Evolutionary conservation across 257 asterid genomes (phyloP).

Genomic region (Solanum bulbocastanum): DNA sequence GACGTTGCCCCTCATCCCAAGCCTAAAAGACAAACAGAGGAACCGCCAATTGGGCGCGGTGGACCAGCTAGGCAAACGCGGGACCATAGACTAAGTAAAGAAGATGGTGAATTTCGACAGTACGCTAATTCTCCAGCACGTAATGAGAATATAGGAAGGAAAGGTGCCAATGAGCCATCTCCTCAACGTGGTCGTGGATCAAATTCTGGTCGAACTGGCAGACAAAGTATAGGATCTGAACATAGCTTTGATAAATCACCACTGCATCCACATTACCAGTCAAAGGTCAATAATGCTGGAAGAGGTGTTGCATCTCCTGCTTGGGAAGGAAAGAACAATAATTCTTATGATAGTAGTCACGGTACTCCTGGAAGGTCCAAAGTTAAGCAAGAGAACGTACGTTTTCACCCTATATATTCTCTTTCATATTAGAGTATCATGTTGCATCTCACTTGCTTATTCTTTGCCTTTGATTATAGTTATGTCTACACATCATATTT

Average conservation of each 20-base stretch:
- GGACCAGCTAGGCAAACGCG: conserved; percentile 24
- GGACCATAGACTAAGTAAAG: conserved; percentile 23
- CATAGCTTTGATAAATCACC: conserved; percentile 64
- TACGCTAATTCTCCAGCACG: conserved; percentile 28
- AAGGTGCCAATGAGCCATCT: conserved; percentile 20
- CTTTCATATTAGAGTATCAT: not conserved
- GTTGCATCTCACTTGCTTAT: not conserved
- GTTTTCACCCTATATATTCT: not conserved
- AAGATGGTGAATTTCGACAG: conserved; percentile 32
- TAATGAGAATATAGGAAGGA: conserved; percentile 23
- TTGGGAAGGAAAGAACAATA: conserved; percentile 44
- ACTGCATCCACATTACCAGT: conserved; percentile 49
- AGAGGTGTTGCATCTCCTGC: conserved; percentile 49
- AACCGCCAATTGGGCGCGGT: conserved; percentile 24
- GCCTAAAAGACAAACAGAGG: conserved; percentile 15
- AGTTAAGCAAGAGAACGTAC: conserved; percentile 50
- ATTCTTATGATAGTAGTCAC: conserved; percentile 33
- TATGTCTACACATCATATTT: not conserved
- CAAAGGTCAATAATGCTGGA: conserved; percentile 19
- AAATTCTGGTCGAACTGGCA: conserved; percentile 25
- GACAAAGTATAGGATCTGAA: conserved; percentile 51
- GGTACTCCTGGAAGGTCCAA: conserved; percentile 24
- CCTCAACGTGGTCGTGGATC: conserved; percentile 18
- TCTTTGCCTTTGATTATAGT: not conserved
- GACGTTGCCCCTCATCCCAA: conserved; percentile 17